Evolutionary conservation across 208 protist genomes (phyloP).

Genomic region (Crithidia acanthocephali): DNA sequence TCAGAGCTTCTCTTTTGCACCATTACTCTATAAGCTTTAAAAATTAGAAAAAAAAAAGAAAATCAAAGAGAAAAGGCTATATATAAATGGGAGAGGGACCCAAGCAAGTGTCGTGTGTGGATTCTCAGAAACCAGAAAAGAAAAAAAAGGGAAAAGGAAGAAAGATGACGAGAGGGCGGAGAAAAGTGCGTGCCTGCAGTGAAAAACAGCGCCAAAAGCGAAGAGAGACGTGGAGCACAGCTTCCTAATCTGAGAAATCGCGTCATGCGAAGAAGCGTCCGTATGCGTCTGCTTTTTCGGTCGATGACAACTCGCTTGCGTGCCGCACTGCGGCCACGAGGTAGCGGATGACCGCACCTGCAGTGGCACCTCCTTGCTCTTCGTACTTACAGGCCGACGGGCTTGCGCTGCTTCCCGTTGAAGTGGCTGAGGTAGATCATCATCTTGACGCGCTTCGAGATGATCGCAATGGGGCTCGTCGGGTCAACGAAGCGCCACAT

Average conservation of each 20-base stretch:
- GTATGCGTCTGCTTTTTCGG: neutral
- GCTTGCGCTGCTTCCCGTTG: constrained; percentile 75
- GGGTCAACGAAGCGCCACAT: constrained; percentile 83
- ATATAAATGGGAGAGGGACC: neutral
- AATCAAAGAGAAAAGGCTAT: neutral
- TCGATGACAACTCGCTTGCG: no score
- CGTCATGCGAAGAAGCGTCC: neutral
- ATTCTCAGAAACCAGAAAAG: neutral
- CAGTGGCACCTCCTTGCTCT: no score
- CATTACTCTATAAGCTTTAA: neutral
- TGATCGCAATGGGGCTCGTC: constrained; percentile 65
- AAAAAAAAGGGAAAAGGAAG: neutral
- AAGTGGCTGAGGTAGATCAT: constrained; percentile 53
- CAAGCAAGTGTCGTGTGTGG: neutral
- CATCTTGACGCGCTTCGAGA: constrained; percentile 68
- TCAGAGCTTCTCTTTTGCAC: neutral
- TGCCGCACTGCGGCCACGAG: no score
- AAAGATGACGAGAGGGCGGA: neutral
- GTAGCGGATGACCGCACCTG: no score
- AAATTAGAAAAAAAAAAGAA: neutral
- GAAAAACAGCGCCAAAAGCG: neutral
- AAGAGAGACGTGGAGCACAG: neutral
- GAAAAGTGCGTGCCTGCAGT: neutral
- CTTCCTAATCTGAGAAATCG: neutral
- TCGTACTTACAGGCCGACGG: constrained; percentile 65